Evolutionary conservation across 306 rosid species (phyloP), one percentile per base, ranked within the genome.

Genomic region (Inga oerstediana): DNA sequence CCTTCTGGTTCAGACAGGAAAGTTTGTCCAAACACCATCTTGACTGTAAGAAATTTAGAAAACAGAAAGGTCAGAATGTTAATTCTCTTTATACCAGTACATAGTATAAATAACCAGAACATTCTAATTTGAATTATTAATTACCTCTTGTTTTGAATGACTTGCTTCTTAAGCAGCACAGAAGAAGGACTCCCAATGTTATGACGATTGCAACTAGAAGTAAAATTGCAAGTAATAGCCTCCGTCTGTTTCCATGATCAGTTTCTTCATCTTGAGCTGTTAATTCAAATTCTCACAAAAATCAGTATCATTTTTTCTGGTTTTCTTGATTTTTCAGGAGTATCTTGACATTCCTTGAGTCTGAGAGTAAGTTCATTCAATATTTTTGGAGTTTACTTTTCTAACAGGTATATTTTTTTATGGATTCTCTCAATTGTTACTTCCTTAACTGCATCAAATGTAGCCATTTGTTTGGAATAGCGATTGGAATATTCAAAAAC

Each of bases 231-330:
- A 74, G 66, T 77, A 82, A 8, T 59, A 82, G 66, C 74, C 7
- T 27, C 46, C 2, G 78, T 64, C 79, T 82, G 17, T 58, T 69
- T 69, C 45, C 58, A 15, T 51, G 76, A 66, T 41, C 72, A 54
- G 12, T 75, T 75, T 61, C 86, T 49, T 75, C 64, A 41, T 77
- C 84, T 43, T 68, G 81, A 69, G 84, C 86, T 82, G 79, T 48
- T 68, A 67, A 66, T 56, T 65, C 83, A 12, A 74, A 17, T 74
- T 74, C 67, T 61, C 44, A 44, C 9, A 0, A 74, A 74, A 49
- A 27, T n/a, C 45, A 74, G 8, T 1, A 24, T 62, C 68, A 27
- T 30, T 30, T 27, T 13, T 24, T 58, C 30, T 58, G 65, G 27
- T 9, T n/a, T 61, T 61, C 67, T 61, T 61, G 34, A 22, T 4